Conservation (phyloP, 768 basidiomycete genomes). For the Naganishia vaughanmartiniae region DNA sequence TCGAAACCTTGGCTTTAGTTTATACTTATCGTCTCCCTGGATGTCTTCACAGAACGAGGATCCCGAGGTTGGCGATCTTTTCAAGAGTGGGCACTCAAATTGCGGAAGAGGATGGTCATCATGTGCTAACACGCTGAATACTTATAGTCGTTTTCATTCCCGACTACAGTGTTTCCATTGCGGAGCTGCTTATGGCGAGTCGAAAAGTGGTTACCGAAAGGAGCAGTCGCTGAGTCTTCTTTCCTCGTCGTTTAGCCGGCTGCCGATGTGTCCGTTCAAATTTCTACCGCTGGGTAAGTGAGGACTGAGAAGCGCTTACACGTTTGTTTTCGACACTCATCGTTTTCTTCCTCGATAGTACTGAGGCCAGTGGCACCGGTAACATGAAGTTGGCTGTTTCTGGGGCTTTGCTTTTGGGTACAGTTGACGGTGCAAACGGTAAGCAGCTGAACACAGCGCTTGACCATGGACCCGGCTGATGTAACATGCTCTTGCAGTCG, state of each 20-base stretch:
- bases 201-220: neutral
- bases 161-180: constrained; percentile 65
- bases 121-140: neutral
- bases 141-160: constrained; percentile 79
- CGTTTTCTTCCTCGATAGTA: constrained; percentile 62
- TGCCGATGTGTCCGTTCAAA: constrained; percentile 91
- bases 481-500: constrained; percentile 53
- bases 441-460: neutral
- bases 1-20: neutral
- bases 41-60: constrained; percentile 59
- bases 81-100: constrained; percentile 54
- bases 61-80: constrained; percentile 74
- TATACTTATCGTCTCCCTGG: neutral
- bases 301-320: constrained; percentile 47
- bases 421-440: constrained; percentile 82
- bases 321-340: constrained; percentile 56
- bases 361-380: constrained; percentile 34
- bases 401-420: constrained; percentile 82
- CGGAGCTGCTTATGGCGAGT: constrained; percentile 49
- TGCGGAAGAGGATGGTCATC: neutral
- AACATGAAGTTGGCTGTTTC: constrained; percentile 72
- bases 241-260: constrained; percentile 57
- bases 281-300: constrained; percentile 95
- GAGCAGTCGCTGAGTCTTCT: neutral
- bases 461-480: neutral